Conservation (phyloP, 2,329 filamentous ascomycete genomes). For the Hypoxylon sp. region DNA sequence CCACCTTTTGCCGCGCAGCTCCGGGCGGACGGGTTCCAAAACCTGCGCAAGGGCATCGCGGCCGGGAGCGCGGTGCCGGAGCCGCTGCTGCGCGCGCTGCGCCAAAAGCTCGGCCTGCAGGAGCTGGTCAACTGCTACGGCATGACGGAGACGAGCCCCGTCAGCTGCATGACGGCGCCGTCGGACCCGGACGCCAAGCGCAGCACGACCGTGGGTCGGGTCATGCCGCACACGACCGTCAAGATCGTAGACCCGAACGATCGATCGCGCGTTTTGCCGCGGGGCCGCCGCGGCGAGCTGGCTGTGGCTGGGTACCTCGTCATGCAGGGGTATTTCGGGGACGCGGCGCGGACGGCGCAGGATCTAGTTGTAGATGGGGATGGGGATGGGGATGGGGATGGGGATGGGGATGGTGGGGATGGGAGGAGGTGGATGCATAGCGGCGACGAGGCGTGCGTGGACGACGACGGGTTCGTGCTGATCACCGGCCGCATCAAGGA, state of each 20-base stretch:
- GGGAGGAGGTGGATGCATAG: conserved; percentile 85
- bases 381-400: conserved; percentile 59
- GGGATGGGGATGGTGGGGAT: conserved; percentile 52
- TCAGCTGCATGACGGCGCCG: conserved; percentile 83
- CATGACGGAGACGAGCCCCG: conserved; percentile 89
- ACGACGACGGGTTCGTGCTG: conserved; percentile 80
- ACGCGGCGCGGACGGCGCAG: conserved; percentile 72
- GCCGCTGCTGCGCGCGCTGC: conserved; percentile 79
- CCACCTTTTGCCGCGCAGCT: conserved; percentile 43
- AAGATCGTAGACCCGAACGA: conserved; percentile 80
- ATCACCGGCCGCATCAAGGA: conserved; percentile 96
- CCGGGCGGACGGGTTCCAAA: conserved; percentile 44
- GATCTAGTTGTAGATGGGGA: conserved; percentile 60
- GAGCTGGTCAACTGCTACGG: conserved; percentile 95
- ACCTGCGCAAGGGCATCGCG: conserved; percentile 86
- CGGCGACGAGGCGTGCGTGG: conserved; percentile 90
- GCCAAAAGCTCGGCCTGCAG: conserved; percentile 75
- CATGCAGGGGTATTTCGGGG: conserved; percentile 92
- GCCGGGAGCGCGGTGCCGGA: conserved; percentile 87
- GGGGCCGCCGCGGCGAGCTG: conserved; percentile 79
- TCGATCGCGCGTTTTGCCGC: conserved; percentile 63
- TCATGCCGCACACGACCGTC: conserved; percentile 80
- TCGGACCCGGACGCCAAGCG: conserved; percentile 77
- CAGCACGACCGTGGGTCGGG: conserved; percentile 78
- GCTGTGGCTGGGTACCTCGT: conserved; percentile 85